Evolutionary conservation across 441 rosid genomes (phyloP).

Genomic region (Populus hybrid): DNA sequence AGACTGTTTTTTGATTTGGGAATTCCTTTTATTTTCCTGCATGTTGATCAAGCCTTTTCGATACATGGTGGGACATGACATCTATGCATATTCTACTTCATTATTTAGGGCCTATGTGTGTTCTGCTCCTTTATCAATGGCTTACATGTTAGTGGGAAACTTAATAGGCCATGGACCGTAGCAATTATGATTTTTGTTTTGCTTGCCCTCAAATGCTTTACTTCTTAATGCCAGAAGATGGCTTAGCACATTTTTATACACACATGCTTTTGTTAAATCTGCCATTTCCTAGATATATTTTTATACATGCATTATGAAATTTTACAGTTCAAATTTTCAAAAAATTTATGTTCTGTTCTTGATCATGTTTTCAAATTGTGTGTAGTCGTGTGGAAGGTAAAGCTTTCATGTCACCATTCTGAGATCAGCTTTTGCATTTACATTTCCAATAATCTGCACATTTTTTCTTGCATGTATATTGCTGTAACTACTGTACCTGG

Average conservation of each 20-base stretch:
- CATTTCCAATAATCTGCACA: background rate
- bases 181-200: background rate
- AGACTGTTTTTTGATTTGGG: background rate
- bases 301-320: background rate
- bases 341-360: background rate
- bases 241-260: background rate
- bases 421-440: background rate
- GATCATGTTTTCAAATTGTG: background rate
- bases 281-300: background rate
- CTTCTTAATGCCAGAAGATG: background rate
- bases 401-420: background rate
- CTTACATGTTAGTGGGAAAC: background rate
- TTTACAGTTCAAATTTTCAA: background rate
- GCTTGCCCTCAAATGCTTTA: background rate
- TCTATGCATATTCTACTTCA: background rate
- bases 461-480: constrained; percentile 5
- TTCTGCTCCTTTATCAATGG: background rate
- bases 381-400: background rate
- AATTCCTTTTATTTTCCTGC: background rate
- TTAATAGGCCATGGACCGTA: background rate
- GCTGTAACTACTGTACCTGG: background rate
- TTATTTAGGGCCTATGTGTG: background rate
- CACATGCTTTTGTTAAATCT: background rate
- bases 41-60: background rate
- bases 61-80: background rate